Base-by-base conservation (phyloP, 1,284 basidiomycete genomes). In the Cronartium quercuum region DNA sequence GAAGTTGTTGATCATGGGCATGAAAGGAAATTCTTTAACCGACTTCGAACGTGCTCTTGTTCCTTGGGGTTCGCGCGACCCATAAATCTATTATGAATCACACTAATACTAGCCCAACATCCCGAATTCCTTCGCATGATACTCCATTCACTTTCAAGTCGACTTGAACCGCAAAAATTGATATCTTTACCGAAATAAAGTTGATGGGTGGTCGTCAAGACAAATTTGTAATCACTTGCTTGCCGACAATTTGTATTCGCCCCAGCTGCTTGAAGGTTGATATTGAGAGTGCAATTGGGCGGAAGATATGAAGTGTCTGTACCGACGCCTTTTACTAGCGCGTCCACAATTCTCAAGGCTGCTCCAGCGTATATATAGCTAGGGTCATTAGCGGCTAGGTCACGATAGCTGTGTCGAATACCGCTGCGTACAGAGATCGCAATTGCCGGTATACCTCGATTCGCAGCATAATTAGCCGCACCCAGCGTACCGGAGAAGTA, bases 401-500 rank as follows among this genome's bases (percentile, higher is more conserved):
- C 29, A 13, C 41, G 6, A 42, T 40, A 73, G 41, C 69, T 58
- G 29, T 73, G 62, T 34, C 69, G 61, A 34, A 24, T n/a, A 34
- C n/a, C 62, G 37, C 58, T 47, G 38, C 24, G 47, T 29, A 37
- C 51, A 13, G 69, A 73, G 24, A 73, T 65, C 5, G 69, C 62
- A 57, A 73, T 73, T 6, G 69, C 61, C 3, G 69, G 62, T 10
- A 73, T 51, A 0, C 69, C 69, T n/a, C 63, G 38, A 47, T 38
- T 24, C 0, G 69, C 6, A 34, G 44, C 69, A 58, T 40, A 73
- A 0, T 18, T 24, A 6, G 69, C 69, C 15, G 69, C 69, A 12
- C 69, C 69, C 6, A 73, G 18, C n/a, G 69, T 73, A 6, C 69
- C 69, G n/a, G 69, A 73, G 38, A 73, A 73, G n/a, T 37, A 24